A percentile compares a stretch with the other conserved stretches of the same genome.
phyloP scores from a whole-genome alignment of 2,329 filamentous ascomycete genomes.

The Paraphaeosphaeria minitans region DNA sequence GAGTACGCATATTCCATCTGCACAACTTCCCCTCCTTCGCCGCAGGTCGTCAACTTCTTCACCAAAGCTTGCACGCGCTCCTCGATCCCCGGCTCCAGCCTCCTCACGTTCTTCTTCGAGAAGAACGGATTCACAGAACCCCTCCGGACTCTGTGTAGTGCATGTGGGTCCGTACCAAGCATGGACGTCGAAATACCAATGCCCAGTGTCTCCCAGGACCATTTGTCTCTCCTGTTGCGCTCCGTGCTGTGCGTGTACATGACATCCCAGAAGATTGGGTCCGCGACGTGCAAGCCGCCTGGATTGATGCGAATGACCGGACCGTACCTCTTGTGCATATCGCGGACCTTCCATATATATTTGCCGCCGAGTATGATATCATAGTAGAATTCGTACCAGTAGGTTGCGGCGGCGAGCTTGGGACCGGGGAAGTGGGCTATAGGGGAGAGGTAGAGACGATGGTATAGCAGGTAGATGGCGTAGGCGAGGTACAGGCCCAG shows the following conservation, averaged over 20 bases:
- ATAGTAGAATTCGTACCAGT: constrained; percentile 37
- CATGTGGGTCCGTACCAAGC: constrained; percentile 30
- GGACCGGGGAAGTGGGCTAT: constrained; percentile 34
- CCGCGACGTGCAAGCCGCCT: constrained; percentile 39
- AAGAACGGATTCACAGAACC: constrained; percentile 45
- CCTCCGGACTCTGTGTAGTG: constrained; percentile 39
- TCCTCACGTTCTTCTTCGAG: constrained; percentile 37
- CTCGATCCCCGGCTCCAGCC: constrained; percentile 24
- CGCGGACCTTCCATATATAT: constrained; percentile 42
- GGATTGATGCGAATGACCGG: constrained; percentile 41
- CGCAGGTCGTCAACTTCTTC: constrained; percentile 26
- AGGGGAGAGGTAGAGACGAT: constrained; percentile 16
- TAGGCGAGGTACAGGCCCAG: constrained; percentile 3
- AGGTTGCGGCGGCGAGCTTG: constrained; percentile 35
- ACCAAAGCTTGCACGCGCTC: constrained; percentile 28
- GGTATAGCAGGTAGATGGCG: constrained; percentile 5
- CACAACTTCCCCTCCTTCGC: constrained; percentile 25
- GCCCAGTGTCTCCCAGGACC: constrained; percentile 30
- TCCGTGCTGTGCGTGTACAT: constrained; percentile 39
- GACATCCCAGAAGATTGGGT: constrained; percentile 39
- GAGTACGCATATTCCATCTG: constrained; percentile 28
- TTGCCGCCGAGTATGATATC: constrained; percentile 35
- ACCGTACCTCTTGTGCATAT: constrained; percentile 42
- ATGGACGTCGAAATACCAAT: constrained; percentile 35
- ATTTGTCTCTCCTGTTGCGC: constrained; percentile 33